Conservation (phyloP, 2,329 filamentous ascomycete species). For the Aspergillus fischeri region DNA sequence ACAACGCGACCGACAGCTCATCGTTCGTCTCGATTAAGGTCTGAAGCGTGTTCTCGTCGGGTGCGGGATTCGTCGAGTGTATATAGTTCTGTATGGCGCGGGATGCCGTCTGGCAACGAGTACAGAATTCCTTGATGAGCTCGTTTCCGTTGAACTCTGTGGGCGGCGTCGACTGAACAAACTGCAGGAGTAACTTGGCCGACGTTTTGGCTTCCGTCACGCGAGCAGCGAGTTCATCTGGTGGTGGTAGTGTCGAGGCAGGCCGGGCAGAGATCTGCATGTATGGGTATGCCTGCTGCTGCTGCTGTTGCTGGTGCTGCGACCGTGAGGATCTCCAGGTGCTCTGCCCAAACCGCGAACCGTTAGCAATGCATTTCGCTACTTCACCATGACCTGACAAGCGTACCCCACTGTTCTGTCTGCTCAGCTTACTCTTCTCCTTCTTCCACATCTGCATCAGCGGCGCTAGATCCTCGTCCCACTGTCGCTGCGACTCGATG, state of each 20-base stretch:
- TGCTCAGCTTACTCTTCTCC: conserved; percentile 67
- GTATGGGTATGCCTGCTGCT: conserved; percentile 15
- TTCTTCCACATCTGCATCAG: conserved; percentile 84
- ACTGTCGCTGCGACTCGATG: conserved; percentile 66
- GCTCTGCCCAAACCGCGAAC: not conserved
- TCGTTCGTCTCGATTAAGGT: conserved; percentile 93
- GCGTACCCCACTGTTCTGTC: conserved; percentile 18
- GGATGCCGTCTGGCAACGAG: conserved; percentile 77
- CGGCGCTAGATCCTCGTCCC: conserved; percentile 68
- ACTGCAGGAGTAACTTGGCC: conserved; percentile 85
- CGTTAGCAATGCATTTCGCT: conserved; percentile 1
- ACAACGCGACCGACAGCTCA: conserved; percentile 75
- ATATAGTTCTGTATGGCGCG: conserved; percentile 84
- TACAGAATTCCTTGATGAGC: conserved; percentile 86
- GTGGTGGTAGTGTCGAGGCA: conserved; percentile 54
- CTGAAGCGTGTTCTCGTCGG: conserved; percentile 91
- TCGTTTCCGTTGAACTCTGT: conserved; percentile 75
- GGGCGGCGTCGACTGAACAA: conserved; percentile 78
- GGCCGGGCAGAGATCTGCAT: conserved; percentile 41
- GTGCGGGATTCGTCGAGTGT: conserved; percentile 68
- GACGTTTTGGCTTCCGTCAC: conserved; percentile 89
- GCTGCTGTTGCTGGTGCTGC: conserved; percentile 25
- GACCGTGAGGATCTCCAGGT: conserved; percentile 4
- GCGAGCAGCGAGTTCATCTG: conserved; percentile 73
- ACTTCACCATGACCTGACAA: not conserved